Conservation (phyloP, 257 asterid genomes). For the Rauvolfia tetraphylla region DNA sequence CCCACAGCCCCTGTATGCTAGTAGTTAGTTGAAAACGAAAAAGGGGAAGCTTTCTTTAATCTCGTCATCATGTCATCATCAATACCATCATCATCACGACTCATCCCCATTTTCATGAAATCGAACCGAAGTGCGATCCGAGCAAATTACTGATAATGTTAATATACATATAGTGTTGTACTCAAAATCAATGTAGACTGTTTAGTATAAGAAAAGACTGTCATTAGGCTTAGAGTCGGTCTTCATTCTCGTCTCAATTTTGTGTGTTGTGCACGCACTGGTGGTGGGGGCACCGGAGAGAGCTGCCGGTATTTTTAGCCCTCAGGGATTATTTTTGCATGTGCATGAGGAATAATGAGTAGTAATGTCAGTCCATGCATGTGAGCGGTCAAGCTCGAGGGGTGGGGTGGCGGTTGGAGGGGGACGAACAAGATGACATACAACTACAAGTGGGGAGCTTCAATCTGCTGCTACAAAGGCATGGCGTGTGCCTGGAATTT, state of each 20-base stretch:
- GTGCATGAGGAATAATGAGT: slow-evolving; percentile 41
- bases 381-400: not conserved
- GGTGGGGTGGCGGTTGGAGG: not conserved
- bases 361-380: slow-evolving; percentile 46
- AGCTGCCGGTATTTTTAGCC: not conserved
- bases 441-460: not conserved
- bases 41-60: slow-evolving; percentile 13
- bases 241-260: not conserved
- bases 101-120: not conserved
- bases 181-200: not conserved
- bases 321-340: slow-evolving; percentile 16
- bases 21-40: not conserved
- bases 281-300: not conserved
- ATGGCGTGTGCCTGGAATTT: not conserved
- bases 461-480: not conserved
- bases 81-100: slow-evolving; percentile 24
- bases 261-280: not conserved
- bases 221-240: not conserved
- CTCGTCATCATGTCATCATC: slow-evolving; percentile 62
- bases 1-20: not conserved
- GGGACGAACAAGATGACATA: not conserved
- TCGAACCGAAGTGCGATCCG: slow-evolving; percentile 5
- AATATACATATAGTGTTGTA: not conserved
- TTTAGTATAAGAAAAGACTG: no score
- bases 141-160: no score